Evolutionary conservation across 805 yeast species (phyloP).

Genomic region (Jamesozyma hellenica): DNA sequence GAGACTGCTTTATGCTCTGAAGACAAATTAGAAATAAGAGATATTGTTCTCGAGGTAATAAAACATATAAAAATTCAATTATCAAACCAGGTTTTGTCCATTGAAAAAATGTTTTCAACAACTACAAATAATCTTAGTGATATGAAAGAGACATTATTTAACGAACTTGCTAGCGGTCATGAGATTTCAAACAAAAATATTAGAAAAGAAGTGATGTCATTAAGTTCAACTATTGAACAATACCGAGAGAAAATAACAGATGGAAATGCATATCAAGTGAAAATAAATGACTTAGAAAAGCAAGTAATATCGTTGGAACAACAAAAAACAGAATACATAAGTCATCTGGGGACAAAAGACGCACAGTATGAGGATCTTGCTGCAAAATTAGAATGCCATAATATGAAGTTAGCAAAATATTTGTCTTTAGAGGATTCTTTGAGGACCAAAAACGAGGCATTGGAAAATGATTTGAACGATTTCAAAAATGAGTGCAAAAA

Average conservation of each 20-base stretch:
- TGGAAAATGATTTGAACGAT: constrained; percentile 5
- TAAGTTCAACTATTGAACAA: neutral
- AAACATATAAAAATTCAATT: too few species aligned
- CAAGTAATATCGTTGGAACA: constrained; percentile 14
- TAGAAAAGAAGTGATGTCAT: neutral
- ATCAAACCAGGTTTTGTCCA: too few species aligned
- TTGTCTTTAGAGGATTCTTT: constrained; percentile 7
- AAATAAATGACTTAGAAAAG: constrained; percentile 12
- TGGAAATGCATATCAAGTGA: constrained; percentile 11
- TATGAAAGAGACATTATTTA: too few species aligned
- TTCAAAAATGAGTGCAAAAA: constrained; percentile 8
- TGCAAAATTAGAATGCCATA: constrained; percentile 6
- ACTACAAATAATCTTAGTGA: too few species aligned
- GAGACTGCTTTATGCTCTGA: too few species aligned
- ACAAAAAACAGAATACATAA: constrained; percentile 19
- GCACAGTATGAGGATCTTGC: constrained; percentile 18
- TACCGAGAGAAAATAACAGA: constrained; percentile 9
- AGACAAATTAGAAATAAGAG: too few species aligned
- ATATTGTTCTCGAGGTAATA: too few species aligned
- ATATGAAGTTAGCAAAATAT: constrained; percentile 6
- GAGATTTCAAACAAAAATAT: neutral
- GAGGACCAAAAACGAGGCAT: constrained; percentile 6
- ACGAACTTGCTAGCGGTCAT: too few species aligned
- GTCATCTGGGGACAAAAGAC: constrained; percentile 18
- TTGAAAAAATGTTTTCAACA: too few species aligned